Conservation (phyloP, 352 stramenopile genomes). For the Phytophthora constricta region DNA sequence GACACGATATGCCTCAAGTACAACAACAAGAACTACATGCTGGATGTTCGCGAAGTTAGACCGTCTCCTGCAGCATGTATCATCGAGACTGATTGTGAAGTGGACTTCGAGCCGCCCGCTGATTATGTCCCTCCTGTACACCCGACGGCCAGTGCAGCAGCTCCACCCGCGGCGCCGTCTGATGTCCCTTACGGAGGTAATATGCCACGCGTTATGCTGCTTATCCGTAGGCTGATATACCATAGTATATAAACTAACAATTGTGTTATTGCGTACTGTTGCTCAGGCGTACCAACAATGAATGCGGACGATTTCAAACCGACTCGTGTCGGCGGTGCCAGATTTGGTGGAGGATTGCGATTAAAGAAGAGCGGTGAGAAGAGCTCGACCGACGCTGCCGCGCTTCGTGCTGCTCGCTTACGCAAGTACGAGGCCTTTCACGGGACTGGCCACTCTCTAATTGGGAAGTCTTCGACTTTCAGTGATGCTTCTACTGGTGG, state of each 20-base stretch:
- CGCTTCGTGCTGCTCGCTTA: conserved; percentile 75
- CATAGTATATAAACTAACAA: not conserved
- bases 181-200: conserved; percentile 73
- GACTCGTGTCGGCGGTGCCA: conserved; percentile 38
- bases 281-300: conserved; percentile 69
- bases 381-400: conserved; percentile 61
- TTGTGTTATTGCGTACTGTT: not conserved
- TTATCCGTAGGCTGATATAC: not conserved
- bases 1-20: conserved; percentile 99
- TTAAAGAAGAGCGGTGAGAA: conserved; percentile 76
- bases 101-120: conserved; percentile 98
- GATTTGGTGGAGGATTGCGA: conserved; percentile 63
- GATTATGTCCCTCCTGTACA: conserved; percentile 76
- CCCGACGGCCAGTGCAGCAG: conserved; percentile 17
- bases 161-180: conserved; percentile 44
- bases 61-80: conserved; percentile 97
- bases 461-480: conserved; percentile 54
- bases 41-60: conserved; percentile 98
- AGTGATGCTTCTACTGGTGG: conserved; percentile 14
- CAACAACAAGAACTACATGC: conserved; percentile 98
- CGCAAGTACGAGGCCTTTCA: conserved; percentile 88
- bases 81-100: conserved; percentile 99
- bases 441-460: conserved; percentile 78
- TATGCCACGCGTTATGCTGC: conserved; percentile 1
- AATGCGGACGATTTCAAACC: conserved; percentile 55